Conservation (phyloP, 2,329 filamentous ascomycete genomes). For the Colletotrichum sp. region DNA sequence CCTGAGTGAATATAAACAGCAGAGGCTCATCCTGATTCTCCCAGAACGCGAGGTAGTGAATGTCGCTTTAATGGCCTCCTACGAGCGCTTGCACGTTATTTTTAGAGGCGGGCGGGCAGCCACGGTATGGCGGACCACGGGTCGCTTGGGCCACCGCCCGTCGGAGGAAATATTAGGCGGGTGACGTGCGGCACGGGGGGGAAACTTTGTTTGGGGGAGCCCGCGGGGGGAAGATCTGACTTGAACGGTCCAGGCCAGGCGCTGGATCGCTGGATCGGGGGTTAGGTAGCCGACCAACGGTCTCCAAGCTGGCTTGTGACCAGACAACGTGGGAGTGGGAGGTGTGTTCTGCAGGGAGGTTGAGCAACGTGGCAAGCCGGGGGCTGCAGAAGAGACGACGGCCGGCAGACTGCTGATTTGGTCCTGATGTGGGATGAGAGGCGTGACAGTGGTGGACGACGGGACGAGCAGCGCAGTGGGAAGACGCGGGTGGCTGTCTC, state of each 20-base stretch:
- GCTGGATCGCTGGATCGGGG: background rate
- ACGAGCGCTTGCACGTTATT: background rate
- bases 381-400: background rate
- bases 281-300: background rate
- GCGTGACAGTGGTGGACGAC: background rate
- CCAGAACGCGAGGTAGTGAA: background rate
- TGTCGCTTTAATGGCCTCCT: background rate
- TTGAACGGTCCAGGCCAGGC: background rate
- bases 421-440: background rate
- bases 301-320: background rate
- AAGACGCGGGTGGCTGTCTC: background rate
- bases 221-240: background rate
- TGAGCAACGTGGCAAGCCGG: constrained; percentile 6
- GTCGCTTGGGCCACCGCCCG: background rate
- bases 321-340: background rate
- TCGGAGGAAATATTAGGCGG: background rate
- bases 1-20: background rate
- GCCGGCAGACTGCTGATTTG: background rate
- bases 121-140: background rate
- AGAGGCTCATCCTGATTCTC: background rate
- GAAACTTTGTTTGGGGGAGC: background rate
- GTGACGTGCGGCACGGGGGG: background rate
- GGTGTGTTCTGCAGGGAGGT: background rate
- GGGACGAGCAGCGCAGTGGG: background rate
- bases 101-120: background rate